These are phyloP conservation scores for Peronospora destructor DNA, from an alignment of 352 stramenopile species.

Conservation along the genomic window DNA sequence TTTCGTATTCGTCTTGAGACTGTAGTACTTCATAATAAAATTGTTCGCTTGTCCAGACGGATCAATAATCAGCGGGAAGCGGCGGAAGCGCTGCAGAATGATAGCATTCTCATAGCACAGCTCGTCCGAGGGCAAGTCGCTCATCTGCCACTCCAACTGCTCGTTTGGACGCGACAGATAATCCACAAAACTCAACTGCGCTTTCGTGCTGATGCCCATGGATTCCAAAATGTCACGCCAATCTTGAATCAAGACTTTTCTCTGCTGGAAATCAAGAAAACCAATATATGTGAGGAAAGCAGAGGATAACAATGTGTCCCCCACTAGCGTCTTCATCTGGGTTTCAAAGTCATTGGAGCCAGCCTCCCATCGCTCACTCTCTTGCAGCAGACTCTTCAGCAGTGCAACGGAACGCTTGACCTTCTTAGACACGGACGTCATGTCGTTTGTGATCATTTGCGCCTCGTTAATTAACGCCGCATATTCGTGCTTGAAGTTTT, in stretches of 20 bases:
- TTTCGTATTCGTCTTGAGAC: slow-evolving; percentile 84
- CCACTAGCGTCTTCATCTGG: slow-evolving; percentile 95
- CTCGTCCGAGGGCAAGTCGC: slow-evolving; percentile 94
- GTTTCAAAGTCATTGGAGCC: slow-evolving; percentile 94
- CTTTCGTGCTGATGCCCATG: slow-evolving; percentile 85
- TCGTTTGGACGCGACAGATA: slow-evolving; percentile 95
- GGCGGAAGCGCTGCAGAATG: slow-evolving; percentile 94
- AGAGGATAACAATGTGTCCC: slow-evolving; percentile 93
- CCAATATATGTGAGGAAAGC: slow-evolving; percentile 98
- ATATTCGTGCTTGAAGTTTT: slow-evolving; percentile 98
- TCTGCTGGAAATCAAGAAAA: slow-evolving; percentile 97
- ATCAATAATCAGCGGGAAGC: slow-evolving; percentile 98
- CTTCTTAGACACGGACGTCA: slow-evolving; percentile 95
- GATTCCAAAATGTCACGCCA: slow-evolving; percentile 93
- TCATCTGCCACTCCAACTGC: slow-evolving; percentile 91
- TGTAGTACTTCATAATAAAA: slow-evolving; percentile 98
- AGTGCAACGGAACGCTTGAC: slow-evolving; percentile 94
- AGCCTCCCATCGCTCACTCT: slow-evolving; percentile 97
- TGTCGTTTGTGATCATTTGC: slow-evolving; percentile 97
- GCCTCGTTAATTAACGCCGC: slow-evolving; percentile 95
- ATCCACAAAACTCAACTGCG: slow-evolving; percentile 89
- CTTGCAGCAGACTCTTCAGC: slow-evolving; percentile 95
- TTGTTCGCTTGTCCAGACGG: slow-evolving; percentile 96
- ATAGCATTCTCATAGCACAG: slow-evolving; percentile 99
- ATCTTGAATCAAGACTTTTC: slow-evolving; percentile 89